Evolutionary conservation across 352 stramenopile species (phyloP).

Genomic region (Pythium monospermum): DNA sequence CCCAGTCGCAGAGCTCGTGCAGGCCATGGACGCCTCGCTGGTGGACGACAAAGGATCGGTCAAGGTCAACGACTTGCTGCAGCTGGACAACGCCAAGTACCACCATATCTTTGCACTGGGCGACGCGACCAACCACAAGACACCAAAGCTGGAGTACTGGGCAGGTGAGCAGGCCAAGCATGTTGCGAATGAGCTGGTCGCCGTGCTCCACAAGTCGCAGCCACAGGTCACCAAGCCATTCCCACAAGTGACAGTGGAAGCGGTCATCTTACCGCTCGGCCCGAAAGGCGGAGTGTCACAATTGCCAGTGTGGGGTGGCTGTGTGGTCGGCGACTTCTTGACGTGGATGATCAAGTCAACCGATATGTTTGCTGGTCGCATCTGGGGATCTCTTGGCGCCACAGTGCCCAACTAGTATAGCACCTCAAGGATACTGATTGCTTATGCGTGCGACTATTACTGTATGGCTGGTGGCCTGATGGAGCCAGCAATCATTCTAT

Average conservation of each 20-base stretch:
- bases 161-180: constrained; percentile 37
- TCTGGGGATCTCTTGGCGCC: constrained; percentile 16
- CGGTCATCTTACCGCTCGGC: constrained; percentile 27
- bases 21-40: constrained; percentile 28
- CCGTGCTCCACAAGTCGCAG: constrained; percentile 35
- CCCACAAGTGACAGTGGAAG: constrained; percentile 12
- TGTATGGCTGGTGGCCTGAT: too few species aligned
- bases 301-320: constrained; percentile 21
- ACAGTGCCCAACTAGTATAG: too few species aligned
- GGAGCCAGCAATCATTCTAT: too few species aligned
- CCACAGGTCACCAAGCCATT: constrained; percentile 32
- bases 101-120: constrained; percentile 48
- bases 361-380: constrained; percentile 24
- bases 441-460: too few species aligned
- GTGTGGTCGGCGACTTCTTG: constrained; percentile 25
- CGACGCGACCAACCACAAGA: constrained; percentile 41
- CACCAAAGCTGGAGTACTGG: constrained; percentile 38
- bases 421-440: too few species aligned
- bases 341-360: constrained; percentile 24
- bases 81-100: constrained; percentile 39
- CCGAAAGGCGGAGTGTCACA: constrained; percentile 26
- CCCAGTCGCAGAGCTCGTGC: constrained; percentile 26
- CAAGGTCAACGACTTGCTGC: constrained; percentile 41
- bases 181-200: constrained; percentile 31
- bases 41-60: constrained; percentile 32